A percentile compares a stretch with the other conserved stretches of the same genome.
These are phyloP conservation scores for Plasmodium ovale DNA, from an alignment of 169 alveolate genomes.

Conservation along the genomic window DNA sequence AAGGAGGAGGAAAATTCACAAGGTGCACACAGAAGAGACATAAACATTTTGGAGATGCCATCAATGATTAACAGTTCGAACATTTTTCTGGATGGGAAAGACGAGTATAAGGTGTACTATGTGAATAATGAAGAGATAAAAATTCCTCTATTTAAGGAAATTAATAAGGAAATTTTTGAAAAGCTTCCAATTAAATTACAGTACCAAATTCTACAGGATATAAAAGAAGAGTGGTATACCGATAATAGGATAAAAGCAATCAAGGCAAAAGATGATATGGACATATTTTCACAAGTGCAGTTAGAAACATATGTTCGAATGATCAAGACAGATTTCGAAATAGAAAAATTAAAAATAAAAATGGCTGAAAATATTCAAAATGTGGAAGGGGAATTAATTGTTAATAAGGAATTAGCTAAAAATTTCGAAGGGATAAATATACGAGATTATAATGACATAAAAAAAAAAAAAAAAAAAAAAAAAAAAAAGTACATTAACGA, in stretches of 20 bases:
- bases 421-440: slow-evolving; percentile 10
- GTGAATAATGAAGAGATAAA: slow-evolving; percentile 70
- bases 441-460: slow-evolving; percentile 59
- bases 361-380: slow-evolving; percentile 79
- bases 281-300: slow-evolving; percentile 87
- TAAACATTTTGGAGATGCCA: slow-evolving; percentile 58
- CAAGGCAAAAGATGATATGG: slow-evolving; percentile 84
- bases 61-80: not conserved
- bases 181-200: slow-evolving; percentile 84
- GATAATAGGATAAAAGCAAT: slow-evolving; percentile 86
- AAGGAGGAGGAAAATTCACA: not conserved
- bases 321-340: slow-evolving; percentile 87
- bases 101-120: slow-evolving; percentile 70
- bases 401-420: slow-evolving; percentile 36
- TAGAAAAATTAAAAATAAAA: slow-evolving; percentile 85
- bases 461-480: slow-evolving; percentile 32
- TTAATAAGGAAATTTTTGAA: slow-evolving; percentile 86
- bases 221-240: slow-evolving; percentile 86
- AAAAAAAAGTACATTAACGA: slow-evolving; percentile 53
- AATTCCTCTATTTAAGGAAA: slow-evolving; percentile 76
- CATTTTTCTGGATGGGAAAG: slow-evolving; percentile 50
- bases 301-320: slow-evolving; percentile 88
- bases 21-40: too few relatives aligned
- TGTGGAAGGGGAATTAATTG: slow-evolving; percentile 60
- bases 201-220: slow-evolving; percentile 86